Evolutionary conservation across 306 rosid species (phyloP).

Genomic region (Dalbergia oliveri): DNA sequence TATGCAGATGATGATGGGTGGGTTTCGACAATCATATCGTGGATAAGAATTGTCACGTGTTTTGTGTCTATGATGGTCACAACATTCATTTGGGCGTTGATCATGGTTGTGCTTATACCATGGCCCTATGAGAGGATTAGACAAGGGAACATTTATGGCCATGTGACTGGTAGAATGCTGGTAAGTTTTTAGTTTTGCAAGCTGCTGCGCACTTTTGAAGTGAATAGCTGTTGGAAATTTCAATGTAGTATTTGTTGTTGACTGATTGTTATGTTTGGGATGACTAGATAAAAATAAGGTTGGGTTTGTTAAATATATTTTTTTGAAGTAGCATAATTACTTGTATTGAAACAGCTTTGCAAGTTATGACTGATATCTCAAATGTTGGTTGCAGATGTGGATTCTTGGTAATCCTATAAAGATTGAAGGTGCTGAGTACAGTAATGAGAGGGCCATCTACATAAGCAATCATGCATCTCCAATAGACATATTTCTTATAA

Average conservation of each 20-base stretch:
- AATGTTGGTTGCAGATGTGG: conserved; percentile 63
- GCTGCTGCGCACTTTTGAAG: conserved; percentile 7
- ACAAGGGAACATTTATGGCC: conserved; percentile 77
- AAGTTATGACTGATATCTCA: conserved; percentile 31
- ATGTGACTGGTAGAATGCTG: conserved; percentile 75
- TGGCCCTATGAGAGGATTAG: conserved; percentile 69
- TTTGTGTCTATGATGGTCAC: conserved; percentile 66
- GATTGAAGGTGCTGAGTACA: conserved; percentile 66
- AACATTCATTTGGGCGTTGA: conserved; percentile 65
- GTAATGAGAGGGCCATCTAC: conserved; percentile 63
- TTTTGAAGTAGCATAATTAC: not conserved
- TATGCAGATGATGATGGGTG: conserved; percentile 58
- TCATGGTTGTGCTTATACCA: conserved; percentile 68
- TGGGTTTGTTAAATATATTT: not conserved
- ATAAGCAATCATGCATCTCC: conserved; percentile 80
- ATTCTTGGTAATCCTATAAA: conserved; percentile 72
- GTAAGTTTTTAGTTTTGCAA: conserved; percentile 45
- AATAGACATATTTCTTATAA: conserved; percentile 62
- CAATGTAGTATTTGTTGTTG: not conserved
- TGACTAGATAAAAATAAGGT: not conserved
- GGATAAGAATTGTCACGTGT: conserved; percentile 61
- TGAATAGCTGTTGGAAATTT: not conserved
- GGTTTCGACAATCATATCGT: conserved; percentile 55
- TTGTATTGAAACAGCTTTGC: conserved; percentile 15
- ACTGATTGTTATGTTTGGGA: not conserved